Base-by-base conservation (phyloP, 495 filamentous ascomycete species). In the Lasiosphaeria hispida region DNA sequence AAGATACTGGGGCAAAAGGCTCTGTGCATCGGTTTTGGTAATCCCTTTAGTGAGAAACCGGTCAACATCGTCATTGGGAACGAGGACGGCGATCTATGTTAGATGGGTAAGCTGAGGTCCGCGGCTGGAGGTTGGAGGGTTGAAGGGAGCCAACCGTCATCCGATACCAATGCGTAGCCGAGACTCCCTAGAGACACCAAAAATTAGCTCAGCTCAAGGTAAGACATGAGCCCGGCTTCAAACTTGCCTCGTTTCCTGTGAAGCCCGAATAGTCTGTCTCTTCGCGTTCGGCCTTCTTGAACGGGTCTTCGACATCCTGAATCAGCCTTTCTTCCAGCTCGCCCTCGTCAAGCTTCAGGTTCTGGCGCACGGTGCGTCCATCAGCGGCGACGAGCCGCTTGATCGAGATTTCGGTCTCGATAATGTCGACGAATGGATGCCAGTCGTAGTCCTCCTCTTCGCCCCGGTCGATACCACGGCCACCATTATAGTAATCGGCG, bases 211-310 rank as follows among this genome's bases (percentile, higher is more conserved):
- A 18, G 30, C 57, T 64, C 42, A 59, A 23, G n/a, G n/a, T n/a
- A n/a, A n/a, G n/a, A n/a, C n/a, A n/a, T n/a, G n/a, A n/a, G n/a
- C n/a, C n/a, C n/a, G n/a, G n/a, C n/a, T 36, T 42, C 9, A 57
- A 4, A 8, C 42, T 10, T 57, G 57, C 61, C 14, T 48, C 76
- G 55, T 77, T 76, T 11, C 75, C 74, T 9, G 68, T 75, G 43
- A 58, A 78, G 7, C 67, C 69, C 44, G 61, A 63, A 45, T 69
- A 74, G 11, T 73, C 69, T 58, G 75, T 69, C 18, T 72, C 60
- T 55, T 77, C 68, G 0, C 70, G 69, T n/a, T 67, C 54, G n/a
- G 62, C 66, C 10, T 39, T 47, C 23, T 67, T 50, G 50, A 73
- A 78, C 14, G 65, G 54, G 37, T 71, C 60, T 38, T 62, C 48